Conservation (phyloP, 306 rosid genomes). For the Ziziphus jujuba region DNA sequence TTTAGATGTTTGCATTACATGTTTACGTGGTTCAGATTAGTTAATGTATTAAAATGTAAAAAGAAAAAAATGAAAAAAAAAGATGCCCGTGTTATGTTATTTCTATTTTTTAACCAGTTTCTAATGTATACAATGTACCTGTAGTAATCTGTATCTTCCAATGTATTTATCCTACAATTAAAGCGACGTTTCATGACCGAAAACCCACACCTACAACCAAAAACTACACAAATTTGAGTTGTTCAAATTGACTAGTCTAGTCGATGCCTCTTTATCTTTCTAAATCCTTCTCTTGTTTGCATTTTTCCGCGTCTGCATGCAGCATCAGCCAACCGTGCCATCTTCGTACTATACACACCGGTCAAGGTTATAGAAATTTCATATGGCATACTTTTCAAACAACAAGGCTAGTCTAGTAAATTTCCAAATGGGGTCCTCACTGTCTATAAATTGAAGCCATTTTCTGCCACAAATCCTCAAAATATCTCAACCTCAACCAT, state of each 20-base stretch:
- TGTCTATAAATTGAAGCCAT: conserved; percentile 14
- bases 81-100: too few species aligned
- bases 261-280: too few species aligned
- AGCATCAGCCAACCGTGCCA: not conserved
- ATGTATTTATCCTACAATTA: too few species aligned
- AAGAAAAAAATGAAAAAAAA: too few species aligned
- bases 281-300: not conserved
- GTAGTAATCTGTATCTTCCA: too few species aligned
- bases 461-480: not conserved
- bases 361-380: conserved; percentile 1
- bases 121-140: not conserved
- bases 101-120: conserved; percentile 20
- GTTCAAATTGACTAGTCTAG: not conserved
- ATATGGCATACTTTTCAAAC: conserved; percentile 2
- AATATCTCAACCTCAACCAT: too few species aligned
- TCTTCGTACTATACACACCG: not conserved
- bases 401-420: not conserved
- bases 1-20: not conserved
- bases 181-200: too few species aligned
- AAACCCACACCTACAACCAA: too few species aligned
- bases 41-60: not conserved
- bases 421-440: not conserved
- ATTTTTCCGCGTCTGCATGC: not conserved
- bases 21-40: not conserved
- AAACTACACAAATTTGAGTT: not conserved